Percentiles rank a stretch among this genome's conserved stretches.
These are phyloP conservation scores for Eimeria maxima DNA, from an alignment of 169 alveolate genomes.

Conservation along the genomic window DNA sequence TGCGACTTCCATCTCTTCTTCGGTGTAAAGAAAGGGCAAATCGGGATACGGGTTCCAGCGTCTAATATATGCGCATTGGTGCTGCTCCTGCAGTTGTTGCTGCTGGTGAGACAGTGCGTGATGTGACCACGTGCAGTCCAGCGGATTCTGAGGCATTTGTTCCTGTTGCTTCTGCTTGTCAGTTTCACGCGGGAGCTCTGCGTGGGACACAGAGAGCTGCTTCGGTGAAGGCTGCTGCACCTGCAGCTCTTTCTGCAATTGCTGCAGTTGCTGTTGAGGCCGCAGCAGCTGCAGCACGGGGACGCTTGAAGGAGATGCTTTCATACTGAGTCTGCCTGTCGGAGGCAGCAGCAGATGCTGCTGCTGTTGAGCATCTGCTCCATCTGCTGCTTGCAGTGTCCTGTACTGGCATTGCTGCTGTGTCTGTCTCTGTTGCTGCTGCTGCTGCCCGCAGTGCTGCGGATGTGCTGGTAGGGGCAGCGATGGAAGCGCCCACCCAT, in stretches of 20 bases:
- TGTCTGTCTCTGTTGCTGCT: not conserved
- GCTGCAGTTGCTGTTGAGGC: no score
- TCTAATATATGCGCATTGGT: not conserved
- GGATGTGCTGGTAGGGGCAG: not conserved
- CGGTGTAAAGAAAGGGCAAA: conserved; percentile 9
- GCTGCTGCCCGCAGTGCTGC: conserved; percentile 1
- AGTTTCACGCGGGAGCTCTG: not conserved
- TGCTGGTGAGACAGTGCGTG: not conserved
- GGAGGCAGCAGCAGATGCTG: not conserved
- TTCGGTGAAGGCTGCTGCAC: not conserved
- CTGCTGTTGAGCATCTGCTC: not conserved
- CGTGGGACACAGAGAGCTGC: not conserved
- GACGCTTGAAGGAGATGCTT: not conserved
- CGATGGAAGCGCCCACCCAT: not conserved
- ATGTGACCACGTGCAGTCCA: not conserved
- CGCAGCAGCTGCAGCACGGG: not conserved
- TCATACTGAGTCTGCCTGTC: not conserved
- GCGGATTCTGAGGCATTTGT: no score
- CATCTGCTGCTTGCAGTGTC: not conserved
- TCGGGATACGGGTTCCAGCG: conserved; percentile 3
- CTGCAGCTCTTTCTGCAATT: no score
- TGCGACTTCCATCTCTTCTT: not conserved
- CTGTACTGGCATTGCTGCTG: conserved; percentile 4
- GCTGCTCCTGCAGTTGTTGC: not conserved
- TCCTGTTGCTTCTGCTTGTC: no score